Evolutionary conservation across 108 stramenopile species (phyloP).

Genomic region (Pseudonitzschia multiseries): DNA sequence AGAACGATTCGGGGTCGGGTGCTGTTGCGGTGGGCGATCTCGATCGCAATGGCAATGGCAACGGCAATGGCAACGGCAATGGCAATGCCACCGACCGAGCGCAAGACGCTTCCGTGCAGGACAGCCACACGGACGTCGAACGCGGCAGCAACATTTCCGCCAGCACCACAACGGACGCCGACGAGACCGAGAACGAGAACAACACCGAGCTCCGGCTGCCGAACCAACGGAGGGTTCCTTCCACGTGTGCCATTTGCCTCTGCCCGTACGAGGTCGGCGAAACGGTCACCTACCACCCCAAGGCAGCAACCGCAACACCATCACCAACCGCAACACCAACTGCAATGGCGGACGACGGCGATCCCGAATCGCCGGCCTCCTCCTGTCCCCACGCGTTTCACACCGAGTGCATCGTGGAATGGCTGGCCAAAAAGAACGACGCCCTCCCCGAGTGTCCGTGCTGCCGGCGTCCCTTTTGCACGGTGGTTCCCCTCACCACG

Average conservation of each 20-base stretch:
- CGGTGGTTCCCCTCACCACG: constrained; percentile 23
- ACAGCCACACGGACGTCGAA: not conserved
- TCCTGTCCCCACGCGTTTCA: constrained; percentile 91
- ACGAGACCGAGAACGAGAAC: constrained; percentile 3
- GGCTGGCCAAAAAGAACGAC: constrained; percentile 65
- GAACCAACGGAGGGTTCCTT: constrained; percentile 29
- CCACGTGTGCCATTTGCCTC: constrained; percentile 58
- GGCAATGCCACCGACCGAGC: not conserved
- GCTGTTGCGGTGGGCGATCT: too few species aligned
- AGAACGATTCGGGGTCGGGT: too few species aligned
- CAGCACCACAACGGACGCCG: too few species aligned
- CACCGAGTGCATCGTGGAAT: constrained; percentile 82
- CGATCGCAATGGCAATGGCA: too few species aligned
- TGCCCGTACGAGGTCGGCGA: constrained; percentile 46
- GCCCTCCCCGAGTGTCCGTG: constrained; percentile 50
- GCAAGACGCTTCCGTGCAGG: not conserved
- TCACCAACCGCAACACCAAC: not conserved
- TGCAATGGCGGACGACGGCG: too few species aligned
- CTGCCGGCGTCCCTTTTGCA: constrained; percentile 57
- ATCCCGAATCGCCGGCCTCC: too few species aligned
- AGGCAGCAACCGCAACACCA: not conserved
- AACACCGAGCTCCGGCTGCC: constrained; percentile 13
- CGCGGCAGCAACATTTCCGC: too few species aligned
- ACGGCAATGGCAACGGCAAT: not conserved
- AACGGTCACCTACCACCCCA: constrained; percentile 37